A percentile compares a stretch with the other conserved stretches of the same genome.
Conservation (phyloP, 176 grass and related monocot genomes). For the Guadua angustifolia region DNA sequence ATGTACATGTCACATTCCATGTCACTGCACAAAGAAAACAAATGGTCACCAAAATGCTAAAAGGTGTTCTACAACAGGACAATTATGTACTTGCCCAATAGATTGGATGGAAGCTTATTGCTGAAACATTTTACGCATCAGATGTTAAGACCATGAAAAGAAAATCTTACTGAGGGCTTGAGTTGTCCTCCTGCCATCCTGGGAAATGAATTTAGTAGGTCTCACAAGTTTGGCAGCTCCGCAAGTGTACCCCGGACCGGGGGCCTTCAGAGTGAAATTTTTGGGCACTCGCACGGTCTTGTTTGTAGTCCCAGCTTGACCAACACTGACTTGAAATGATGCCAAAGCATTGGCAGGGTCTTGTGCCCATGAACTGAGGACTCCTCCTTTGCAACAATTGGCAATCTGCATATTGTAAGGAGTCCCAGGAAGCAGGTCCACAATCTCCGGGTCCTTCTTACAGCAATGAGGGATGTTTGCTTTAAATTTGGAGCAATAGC, state of each 20-base stretch:
- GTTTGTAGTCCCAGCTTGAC: conserved; percentile 70
- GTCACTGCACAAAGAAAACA: conserved; percentile 58
- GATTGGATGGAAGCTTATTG: background rate
- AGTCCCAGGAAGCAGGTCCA: conserved; percentile 72
- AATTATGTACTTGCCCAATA: background rate
- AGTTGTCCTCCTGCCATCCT: conserved; percentile 71
- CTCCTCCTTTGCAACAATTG: conserved; percentile 83
- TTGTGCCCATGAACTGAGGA: conserved; percentile 66
- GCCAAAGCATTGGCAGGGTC: conserved; percentile 64
- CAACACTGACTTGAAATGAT: conserved; percentile 71
- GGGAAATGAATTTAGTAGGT: conserved; percentile 60
- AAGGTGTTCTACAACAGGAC: background rate
- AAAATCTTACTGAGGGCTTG: conserved; percentile 63
- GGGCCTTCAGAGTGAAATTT: conserved; percentile 59
- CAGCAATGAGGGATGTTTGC: conserved; percentile 71
- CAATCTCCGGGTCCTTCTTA: conserved; percentile 58
- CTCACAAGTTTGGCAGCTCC: conserved; percentile 58
- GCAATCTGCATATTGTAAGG: conserved; percentile 70
- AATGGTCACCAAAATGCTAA: background rate
- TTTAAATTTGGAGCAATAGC: conserved; percentile 84
- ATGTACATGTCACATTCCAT: conserved; percentile 85
- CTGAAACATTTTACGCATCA: background rate
- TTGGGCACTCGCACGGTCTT: conserved; percentile 53
- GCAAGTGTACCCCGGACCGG: conserved; percentile 80
- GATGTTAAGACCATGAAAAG: background rate